These are phyloP conservation scores for Chaetomium strumarium DNA, from an alignment of 2,329 filamentous ascomycete species.

Conservation along the genomic window DNA sequence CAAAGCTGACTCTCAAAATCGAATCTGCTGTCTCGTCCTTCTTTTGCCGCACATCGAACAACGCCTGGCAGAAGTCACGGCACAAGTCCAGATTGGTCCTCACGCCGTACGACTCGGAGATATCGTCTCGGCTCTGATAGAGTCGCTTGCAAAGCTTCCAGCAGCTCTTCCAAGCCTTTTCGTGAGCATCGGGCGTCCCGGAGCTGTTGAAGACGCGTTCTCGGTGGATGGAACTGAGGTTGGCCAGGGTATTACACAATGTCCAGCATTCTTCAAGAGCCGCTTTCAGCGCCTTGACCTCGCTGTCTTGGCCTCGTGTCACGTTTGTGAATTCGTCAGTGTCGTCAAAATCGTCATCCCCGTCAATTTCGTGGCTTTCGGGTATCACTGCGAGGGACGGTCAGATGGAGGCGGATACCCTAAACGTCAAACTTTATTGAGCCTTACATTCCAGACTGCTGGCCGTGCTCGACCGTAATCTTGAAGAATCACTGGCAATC, in stretches of 20 bases:
- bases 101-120: constrained; percentile 59
- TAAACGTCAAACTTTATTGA: background rate
- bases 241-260: constrained; percentile 83
- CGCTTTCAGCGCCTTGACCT: constrained; percentile 62
- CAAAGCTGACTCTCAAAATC: constrained; percentile 84
- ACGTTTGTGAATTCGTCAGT: constrained; percentile 39
- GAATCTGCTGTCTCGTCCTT: constrained; percentile 79
- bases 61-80: constrained; percentile 82
- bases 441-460: constrained; percentile 69
- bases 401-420: background rate
- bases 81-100: constrained; percentile 77
- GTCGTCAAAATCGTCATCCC: constrained; percentile 49
- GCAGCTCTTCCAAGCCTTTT: constrained; percentile 88
- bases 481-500: constrained; percentile 45
- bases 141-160: constrained; percentile 89
- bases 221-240: constrained; percentile 76
- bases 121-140: constrained; percentile 73
- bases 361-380: constrained; percentile 43
- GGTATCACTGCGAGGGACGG: constrained; percentile 43
- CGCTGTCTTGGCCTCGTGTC: constrained; percentile 44
- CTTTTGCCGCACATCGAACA: constrained; percentile 78
- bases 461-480: constrained; percentile 59
- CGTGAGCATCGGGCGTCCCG: constrained; percentile 69
- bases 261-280: constrained; percentile 90
- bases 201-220: constrained; percentile 72